Percentiles rank a stretch among this genome's conserved stretches.
Conservation (phyloP, 1,284 basidiomycete genomes). For the Leccinum angustisporum region DNA sequence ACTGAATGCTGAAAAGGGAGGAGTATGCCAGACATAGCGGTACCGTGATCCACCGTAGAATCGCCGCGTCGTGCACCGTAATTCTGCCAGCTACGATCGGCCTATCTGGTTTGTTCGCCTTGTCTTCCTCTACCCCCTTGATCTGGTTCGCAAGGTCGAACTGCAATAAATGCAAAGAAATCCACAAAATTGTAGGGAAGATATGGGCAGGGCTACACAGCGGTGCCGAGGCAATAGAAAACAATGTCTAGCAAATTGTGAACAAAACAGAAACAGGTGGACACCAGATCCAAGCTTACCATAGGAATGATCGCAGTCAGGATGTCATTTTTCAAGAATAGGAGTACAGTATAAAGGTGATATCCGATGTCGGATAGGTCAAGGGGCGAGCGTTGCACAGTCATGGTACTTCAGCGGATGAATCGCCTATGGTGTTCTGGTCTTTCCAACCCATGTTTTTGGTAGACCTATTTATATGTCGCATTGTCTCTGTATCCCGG, state of each 20-base stretch:
- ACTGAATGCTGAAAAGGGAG: slow-evolving; percentile 31
- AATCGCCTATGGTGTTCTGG: neutral
- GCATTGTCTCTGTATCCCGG: neutral
- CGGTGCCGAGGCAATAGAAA: slow-evolving; percentile 38
- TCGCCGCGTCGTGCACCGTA: slow-evolving; percentile 29
- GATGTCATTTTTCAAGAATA: slow-evolving; percentile 45
- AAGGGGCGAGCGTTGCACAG: slow-evolving; percentile 5
- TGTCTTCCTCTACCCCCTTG: slow-evolving; percentile 40
- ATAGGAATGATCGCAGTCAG: slow-evolving; percentile 41
- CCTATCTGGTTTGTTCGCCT: slow-evolving; percentile 40
- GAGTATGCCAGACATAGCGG: slow-evolving; percentile 38
- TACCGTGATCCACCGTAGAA: slow-evolving; percentile 38
- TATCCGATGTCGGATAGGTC: slow-evolving; percentile 19
- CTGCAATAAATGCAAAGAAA: slow-evolving; percentile 44
- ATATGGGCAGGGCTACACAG: slow-evolving; percentile 20
- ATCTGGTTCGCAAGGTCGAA: slow-evolving; percentile 46
- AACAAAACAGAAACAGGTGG: neutral
- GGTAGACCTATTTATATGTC: slow-evolving; percentile 10
- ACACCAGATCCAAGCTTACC: slow-evolving; percentile 25
- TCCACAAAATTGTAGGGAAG: slow-evolving; percentile 37
- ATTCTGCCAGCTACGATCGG: slow-evolving; percentile 42
- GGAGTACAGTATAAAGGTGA: slow-evolving; percentile 35
- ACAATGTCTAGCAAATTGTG: slow-evolving; percentile 32
- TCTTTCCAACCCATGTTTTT: neutral
- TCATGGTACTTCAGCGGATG: slow-evolving; percentile 10